A percentile compares a stretch with the other conserved stretches of the same genome.
Conservation (phyloP, 176 grass and related monocot species). For the Musa beccarii region DNA sequence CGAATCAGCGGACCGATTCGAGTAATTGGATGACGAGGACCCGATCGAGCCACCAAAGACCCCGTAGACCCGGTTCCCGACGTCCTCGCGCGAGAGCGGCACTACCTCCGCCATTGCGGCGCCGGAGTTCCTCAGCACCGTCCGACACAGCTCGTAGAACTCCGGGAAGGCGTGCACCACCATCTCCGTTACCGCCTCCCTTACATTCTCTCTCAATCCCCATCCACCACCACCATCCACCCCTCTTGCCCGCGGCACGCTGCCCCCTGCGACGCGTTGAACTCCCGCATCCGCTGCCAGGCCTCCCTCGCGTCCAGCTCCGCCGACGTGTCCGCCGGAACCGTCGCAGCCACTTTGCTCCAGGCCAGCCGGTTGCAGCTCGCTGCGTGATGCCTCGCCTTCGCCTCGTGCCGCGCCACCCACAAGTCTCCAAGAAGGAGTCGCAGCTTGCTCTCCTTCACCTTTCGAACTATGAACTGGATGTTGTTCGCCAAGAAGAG, state of each 20-base stretch:
- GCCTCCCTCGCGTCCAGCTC: neutral
- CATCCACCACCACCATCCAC: slow-evolving; percentile 8
- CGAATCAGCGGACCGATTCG: no score
- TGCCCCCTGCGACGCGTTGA: slow-evolving; percentile 10
- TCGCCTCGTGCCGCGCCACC: slow-evolving; percentile 32
- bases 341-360: slow-evolving; percentile 6
- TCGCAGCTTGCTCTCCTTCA: slow-evolving; percentile 19
- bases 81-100: neutral
- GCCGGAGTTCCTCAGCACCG: slow-evolving; percentile 14
- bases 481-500: slow-evolving; percentile 74
- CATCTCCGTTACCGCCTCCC: slow-evolving; percentile 17
- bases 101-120: slow-evolving; percentile 1
- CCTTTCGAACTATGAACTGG: slow-evolving; percentile 43
- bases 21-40: neutral
- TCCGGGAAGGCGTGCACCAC: slow-evolving; percentile 38
- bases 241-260: slow-evolving; percentile 23
- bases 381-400: slow-evolving; percentile 38
- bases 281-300: slow-evolving; percentile 22
- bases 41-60: neutral
- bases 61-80: neutral
- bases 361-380: slow-evolving; percentile 36
- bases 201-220: slow-evolving; percentile 23
- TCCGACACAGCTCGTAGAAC: slow-evolving; percentile 41
- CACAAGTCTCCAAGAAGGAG: slow-evolving; percentile 34
- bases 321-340: neutral